Base-by-base conservation (phyloP, 2,329 filamentous ascomycete genomes). In the Fusarium graminum region DNA sequence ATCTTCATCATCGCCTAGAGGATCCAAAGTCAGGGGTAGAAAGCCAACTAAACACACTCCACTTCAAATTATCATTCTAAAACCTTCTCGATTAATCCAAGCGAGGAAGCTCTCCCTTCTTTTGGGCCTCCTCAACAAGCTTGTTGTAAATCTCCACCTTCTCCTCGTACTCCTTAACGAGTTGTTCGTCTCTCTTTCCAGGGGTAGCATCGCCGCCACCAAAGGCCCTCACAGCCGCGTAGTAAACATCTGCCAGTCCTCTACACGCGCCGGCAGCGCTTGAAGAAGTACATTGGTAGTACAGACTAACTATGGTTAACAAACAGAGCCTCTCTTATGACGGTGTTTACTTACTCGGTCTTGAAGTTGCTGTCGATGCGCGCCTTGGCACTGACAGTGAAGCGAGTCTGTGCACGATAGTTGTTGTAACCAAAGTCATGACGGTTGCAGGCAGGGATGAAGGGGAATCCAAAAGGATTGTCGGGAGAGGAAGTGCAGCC, bases 401-500 rank as follows among this genome's bases (percentile, higher is more conserved):
- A 85, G 4, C 85, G 80, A 3, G 52, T 73, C 68, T 86, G 84
- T 3, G 51, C 56, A 50, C 83, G 82, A 72, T 80, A 86, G 75
- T 88, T 87, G 17, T 79, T 75, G 71, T 85, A 85, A 2, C 84
- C 84, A 71, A 87, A 87, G 68, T 87, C 85, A 60, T 88, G 85
- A 8, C 85, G 82, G 59, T 83, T 74, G 76, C 84, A 86, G 13
- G 78, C 80, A 0, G 77, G 79, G 4, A 74, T 25, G 38, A 82
- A 84, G 12, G 79, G 74, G 68, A 81, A 84, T 3, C 78, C 77
- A 29, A 79, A 76, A 1, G 81, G 81, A 63, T 81, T 82, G 47
- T 82, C 78, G 1, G 80, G 80, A 3, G 80, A 79, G 1, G 64
- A 69, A 6, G 78, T 78, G 76, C 81, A 83, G 42, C 77, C 79